These are phyloP conservation scores for Sugiyamaella paludigena DNA, from an alignment of 1,139 yeast genomes.

Conservation along the genomic window DNA sequence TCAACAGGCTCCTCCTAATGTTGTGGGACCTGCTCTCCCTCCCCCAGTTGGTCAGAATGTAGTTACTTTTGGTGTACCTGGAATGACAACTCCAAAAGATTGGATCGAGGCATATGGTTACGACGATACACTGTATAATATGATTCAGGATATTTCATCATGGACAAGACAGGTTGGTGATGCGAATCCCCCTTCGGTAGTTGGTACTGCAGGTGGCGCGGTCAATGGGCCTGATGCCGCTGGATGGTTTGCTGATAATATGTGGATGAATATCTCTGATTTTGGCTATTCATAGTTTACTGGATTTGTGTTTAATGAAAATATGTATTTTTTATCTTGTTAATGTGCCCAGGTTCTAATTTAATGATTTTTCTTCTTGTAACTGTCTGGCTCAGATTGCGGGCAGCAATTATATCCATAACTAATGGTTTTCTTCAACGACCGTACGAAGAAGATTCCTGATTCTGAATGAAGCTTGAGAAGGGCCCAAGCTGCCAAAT, in stretches of 20 bases:
- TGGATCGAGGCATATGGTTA: slow-evolving; percentile 46
- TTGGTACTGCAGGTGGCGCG: neutral
- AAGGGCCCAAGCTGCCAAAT: no score
- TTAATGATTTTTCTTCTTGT: neutral
- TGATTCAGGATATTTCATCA: slow-evolving; percentile 60
- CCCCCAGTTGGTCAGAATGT: neutral
- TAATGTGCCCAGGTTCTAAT: neutral
- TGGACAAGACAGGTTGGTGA: slow-evolving; percentile 44
- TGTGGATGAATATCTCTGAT: slow-evolving; percentile 27
- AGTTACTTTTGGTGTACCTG: slow-evolving; percentile 19
- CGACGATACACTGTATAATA: slow-evolving; percentile 47
- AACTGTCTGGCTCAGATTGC: neutral
- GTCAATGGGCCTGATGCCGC: slow-evolving; percentile 13
- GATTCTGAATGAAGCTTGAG: no score
- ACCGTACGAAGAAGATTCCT: no score
- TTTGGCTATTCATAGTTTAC: slow-evolving; percentile 22
- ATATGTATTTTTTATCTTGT: neutral
- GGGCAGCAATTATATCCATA: no score
- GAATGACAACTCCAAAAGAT: slow-evolving; percentile 19
- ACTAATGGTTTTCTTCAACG: no score
- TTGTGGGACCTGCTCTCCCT: neutral
- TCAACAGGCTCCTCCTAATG: neutral
- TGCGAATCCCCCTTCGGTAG: slow-evolving; percentile 6
- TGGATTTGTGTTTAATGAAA: slow-evolving; percentile 4
- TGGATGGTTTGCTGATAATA: slow-evolving; percentile 23